Evolutionary conservation across 805 yeast species (phyloP), one percentile per base, ranked within the genome.

Genomic region (Cyberlindnera maclurae): DNA sequence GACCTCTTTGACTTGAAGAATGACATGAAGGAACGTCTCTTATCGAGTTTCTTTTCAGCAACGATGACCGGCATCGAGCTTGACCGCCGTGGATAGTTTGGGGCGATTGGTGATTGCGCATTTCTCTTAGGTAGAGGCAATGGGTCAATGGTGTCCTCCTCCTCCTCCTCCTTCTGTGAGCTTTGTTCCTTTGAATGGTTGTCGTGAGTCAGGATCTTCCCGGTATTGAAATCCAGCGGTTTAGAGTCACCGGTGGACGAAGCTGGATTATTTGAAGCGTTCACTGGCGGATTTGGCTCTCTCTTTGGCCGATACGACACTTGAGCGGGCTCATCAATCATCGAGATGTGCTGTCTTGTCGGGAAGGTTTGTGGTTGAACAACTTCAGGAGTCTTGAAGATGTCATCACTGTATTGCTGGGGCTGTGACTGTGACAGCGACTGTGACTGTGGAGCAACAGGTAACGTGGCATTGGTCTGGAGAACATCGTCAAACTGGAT

Each of bases 401-500:
- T 50, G 41, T 57, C 54, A 10, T 34, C 40, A 10, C 12, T 24
- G n/a, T n/a, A n/a, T n/a, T n/a, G n/a, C n/a, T n/a, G n/a, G n/a
- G n/a, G n/a, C n/a, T n/a, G n/a, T n/a, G n/a, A n/a, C n/a, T n/a
- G n/a, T n/a, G n/a, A n/a, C n/a, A 33, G 18, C 26, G 31, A 6
- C 6, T 27, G 29, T 13, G n/a, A 13, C 15, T 27, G 29, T 12
- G 29, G 15, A 27, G 29, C n/a, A 6, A 20, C 24, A 20, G 24
- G 24, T 5, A 13, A 11, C 12, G 29, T 13, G 7, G 13, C 9
- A 5, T 29, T 11, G 13, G 9, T 10, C 7, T 26, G 12, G 15
- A 16, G 28, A 40, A n/a, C 41, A 30, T 59, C 67, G 33, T 54
- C 56, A 4, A 66, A 42, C 38, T 66, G 63, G 15, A 66, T 63